Conservation (phyloP, 148 eudicot species). For the Rhododendron simsii region DNA sequence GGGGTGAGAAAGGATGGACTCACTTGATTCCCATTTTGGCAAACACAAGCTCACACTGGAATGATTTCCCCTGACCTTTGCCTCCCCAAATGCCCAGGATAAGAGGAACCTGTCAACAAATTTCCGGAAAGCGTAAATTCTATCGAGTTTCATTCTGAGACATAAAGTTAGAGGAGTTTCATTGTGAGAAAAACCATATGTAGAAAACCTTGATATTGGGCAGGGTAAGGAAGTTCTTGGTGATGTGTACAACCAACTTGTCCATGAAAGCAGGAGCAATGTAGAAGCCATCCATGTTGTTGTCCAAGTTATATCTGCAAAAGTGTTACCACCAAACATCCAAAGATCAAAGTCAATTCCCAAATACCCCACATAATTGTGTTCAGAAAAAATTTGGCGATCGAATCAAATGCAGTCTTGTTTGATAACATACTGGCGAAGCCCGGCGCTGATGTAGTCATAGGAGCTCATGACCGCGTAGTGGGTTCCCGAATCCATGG, state of each 20-base stretch:
- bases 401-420: neutral
- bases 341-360: neutral
- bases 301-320: slow-evolving; percentile 28
- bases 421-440: slow-evolving; percentile 27
- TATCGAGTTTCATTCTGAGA: neutral
- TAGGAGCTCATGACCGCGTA: slow-evolving; percentile 29
- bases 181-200: neutral
- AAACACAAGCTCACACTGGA: slow-evolving; percentile 46
- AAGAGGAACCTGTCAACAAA: slow-evolving; percentile 29
- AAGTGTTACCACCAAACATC: neutral
- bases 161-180: neutral
- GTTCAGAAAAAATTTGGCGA: neutral
- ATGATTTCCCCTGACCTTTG: slow-evolving; percentile 48
- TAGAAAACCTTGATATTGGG: slow-evolving; percentile 37
- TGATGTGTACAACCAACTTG: slow-evolving; percentile 39
- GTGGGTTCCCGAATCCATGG: slow-evolving; percentile 30
- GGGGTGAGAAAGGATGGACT: slow-evolving; percentile 3
- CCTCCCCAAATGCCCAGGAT: slow-evolving; percentile 47
- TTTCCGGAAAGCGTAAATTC: neutral
- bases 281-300: slow-evolving; percentile 30
- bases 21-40: slow-evolving; percentile 45
- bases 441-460: slow-evolving; percentile 38
- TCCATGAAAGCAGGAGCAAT: slow-evolving; percentile 52
- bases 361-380: neutral
- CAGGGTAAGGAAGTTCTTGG: slow-evolving; percentile 39